Conservation (phyloP, 371 early-diverging fungal species). For the Nematocida displodere region DNA sequence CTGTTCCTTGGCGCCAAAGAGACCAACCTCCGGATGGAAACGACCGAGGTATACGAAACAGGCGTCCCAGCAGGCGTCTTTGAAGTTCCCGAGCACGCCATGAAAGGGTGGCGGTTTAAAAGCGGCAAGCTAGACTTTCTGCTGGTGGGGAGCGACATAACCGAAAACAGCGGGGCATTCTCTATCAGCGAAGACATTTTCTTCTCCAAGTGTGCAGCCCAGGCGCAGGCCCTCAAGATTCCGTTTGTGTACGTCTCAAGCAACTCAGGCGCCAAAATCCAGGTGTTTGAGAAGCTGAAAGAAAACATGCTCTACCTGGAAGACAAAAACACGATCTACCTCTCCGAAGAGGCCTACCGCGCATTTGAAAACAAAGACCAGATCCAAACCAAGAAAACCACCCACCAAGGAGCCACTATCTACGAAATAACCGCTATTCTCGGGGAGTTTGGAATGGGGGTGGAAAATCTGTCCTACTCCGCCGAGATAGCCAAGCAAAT, state of each 20-base stretch:
- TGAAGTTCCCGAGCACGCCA: neutral
- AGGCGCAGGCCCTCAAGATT: constrained; percentile 73
- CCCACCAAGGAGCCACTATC: constrained; percentile 62
- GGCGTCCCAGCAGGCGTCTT: neutral
- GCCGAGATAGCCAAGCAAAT: constrained; percentile 96
- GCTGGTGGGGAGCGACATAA: constrained; percentile 87
- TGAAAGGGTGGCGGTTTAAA: constrained; percentile 72
- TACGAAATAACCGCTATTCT: constrained; percentile 79
- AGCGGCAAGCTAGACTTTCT: neutral
- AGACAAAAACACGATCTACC: constrained; percentile 1
- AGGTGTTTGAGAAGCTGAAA: constrained; percentile 81
- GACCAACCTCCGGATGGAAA: neutral
- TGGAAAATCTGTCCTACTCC: constrained; percentile 92
- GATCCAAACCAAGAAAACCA: constrained; percentile 1
- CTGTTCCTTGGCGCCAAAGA: too few relatives aligned
- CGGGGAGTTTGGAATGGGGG: constrained; percentile 79
- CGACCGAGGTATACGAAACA: neutral
- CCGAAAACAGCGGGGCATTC: constrained; percentile 87
- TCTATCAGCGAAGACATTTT: constrained; percentile 82
- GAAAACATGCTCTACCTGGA: constrained; percentile 9
- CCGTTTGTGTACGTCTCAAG: constrained; percentile 90
- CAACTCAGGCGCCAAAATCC: constrained; percentile 97
- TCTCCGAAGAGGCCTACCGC: constrained; percentile 33
- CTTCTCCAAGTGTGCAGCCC: constrained; percentile 79
- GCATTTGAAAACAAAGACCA: neutral